Evolutionary conservation across 371 early-diverging fungal species (phyloP).

Genomic region (Chytridiales sp.): DNA sequence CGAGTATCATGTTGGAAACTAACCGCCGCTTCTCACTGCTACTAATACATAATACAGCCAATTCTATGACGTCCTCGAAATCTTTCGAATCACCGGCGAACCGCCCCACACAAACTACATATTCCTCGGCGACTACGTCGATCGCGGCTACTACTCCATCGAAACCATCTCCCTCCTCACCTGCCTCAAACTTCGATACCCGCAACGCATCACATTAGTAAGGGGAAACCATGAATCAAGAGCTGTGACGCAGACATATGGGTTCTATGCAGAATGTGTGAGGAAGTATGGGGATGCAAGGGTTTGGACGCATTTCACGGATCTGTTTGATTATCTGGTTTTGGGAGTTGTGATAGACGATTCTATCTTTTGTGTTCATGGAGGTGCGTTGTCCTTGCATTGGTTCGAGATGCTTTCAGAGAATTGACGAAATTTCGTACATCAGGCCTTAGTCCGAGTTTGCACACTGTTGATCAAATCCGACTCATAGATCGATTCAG

Average conservation of each 20-base stretch:
- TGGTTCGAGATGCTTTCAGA: background rate
- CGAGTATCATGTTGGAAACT: too few species aligned
- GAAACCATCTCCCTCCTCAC: constrained; percentile 91
- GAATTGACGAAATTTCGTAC: background rate
- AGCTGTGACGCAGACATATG: constrained; percentile 93
- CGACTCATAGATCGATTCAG: constrained; percentile 84
- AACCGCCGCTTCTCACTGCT: too few species aligned
- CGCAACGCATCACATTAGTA: constrained; percentile 86
- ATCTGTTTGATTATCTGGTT: constrained; percentile 93
- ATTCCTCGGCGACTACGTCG: constrained; percentile 98
- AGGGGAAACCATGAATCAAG: constrained; percentile 98
- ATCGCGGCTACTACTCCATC: constrained; percentile 92
- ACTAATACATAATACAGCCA: too few species aligned
- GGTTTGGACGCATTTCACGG: constrained; percentile 93
- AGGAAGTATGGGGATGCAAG: constrained; percentile 82
- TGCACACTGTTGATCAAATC: constrained; percentile 92
- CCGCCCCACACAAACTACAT: constrained; percentile 93
- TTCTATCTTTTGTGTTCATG: constrained; percentile 94
- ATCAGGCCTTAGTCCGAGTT: constrained; percentile 84
- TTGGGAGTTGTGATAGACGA: constrained; percentile 90
- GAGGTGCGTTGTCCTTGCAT: constrained; percentile 60
- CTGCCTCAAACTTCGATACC: constrained; percentile 89
- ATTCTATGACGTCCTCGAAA: constrained; percentile 92
- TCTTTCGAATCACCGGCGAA: constrained; percentile 91
- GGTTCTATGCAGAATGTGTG: constrained; percentile 95